phyloP scores from a whole-genome alignment of 352 stramenopile species.

The Halophytophthora batemanensis region DNA sequence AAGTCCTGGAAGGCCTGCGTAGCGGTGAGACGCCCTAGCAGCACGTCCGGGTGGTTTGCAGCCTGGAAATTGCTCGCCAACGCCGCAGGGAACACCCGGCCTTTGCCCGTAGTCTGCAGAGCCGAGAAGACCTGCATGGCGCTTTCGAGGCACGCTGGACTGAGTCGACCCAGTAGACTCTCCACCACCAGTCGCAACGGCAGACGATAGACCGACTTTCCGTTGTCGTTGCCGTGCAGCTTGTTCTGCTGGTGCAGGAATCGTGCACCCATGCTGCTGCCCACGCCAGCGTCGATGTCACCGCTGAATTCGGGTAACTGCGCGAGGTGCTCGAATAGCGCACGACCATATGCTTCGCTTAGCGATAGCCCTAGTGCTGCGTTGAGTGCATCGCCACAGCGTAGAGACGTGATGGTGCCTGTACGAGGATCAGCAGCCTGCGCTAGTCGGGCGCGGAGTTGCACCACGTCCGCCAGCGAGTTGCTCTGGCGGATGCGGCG shows the following conservation, averaged over 20 bases:
- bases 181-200: constrained; percentile 37
- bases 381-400: constrained; percentile 40
- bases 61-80: constrained; percentile 66
- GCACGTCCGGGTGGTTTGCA: constrained; percentile 51
- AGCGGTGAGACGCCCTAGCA: constrained; percentile 33
- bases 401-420: constrained; percentile 35
- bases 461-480: constrained; percentile 40
- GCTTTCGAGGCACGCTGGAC: constrained; percentile 26
- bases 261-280: constrained; percentile 26
- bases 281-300: not conserved
- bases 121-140: constrained; percentile 39
- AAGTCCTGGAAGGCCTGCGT: constrained; percentile 70
- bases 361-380: constrained; percentile 36
- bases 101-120: constrained; percentile 44
- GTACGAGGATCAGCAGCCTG: constrained; percentile 61
- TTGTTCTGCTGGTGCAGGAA: constrained; percentile 36
- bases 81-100: constrained; percentile 56
- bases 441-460: constrained; percentile 39
- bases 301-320: constrained; percentile 8
- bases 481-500: constrained; percentile 41
- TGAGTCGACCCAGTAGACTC: constrained; percentile 41
- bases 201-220: constrained; percentile 22
- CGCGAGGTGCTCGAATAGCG: constrained; percentile 48
- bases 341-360: constrained; percentile 39
- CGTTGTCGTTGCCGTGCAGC: constrained; percentile 15